These are phyloP conservation scores for Pseudocercospora fijiensis DNA, from an alignment of 2,329 filamentous ascomycete genomes.

Conservation along the genomic window DNA sequence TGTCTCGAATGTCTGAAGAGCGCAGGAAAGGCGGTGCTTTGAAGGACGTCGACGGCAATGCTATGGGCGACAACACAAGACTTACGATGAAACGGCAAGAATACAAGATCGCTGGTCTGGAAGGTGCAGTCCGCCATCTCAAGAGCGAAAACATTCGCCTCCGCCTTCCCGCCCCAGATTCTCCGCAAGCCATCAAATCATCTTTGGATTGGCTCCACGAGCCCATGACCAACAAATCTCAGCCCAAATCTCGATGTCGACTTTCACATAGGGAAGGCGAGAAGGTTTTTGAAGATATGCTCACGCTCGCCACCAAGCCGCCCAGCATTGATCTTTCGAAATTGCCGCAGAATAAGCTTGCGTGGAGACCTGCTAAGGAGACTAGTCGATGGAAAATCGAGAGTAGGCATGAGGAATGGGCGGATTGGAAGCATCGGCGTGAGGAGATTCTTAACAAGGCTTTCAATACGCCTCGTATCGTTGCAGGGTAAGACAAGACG, in stretches of 20 bases:
- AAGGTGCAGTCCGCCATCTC: constrained; percentile 66
- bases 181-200: constrained; percentile 18
- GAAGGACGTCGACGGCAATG: constrained; percentile 60
- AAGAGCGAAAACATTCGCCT: constrained; percentile 66
- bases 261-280: constrained; percentile 58
- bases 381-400: constrained; percentile 68
- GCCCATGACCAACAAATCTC: background rate
- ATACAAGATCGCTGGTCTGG: constrained; percentile 63
- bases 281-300: constrained; percentile 63
- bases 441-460: constrained; percentile 10
- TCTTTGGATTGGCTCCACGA: constrained; percentile 63
- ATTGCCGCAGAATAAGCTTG: constrained; percentile 60
- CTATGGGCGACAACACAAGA: constrained; percentile 66
- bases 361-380: constrained; percentile 64
- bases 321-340: constrained; percentile 59
- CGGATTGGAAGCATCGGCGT: constrained; percentile 40
- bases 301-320: constrained; percentile 60
- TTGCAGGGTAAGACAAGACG: background rate
- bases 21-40: constrained; percentile 45
- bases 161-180: constrained; percentile 45
- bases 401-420: constrained; percentile 64
- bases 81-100: constrained; percentile 69
- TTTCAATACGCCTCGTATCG: background rate
- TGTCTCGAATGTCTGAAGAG: constrained; percentile 31
- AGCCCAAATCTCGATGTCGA: constrained; percentile 33